Evolutionary conservation across 1,284 basidiomycete genomes (phyloP).

Genomic region (Athelia psychrophila): DNA sequence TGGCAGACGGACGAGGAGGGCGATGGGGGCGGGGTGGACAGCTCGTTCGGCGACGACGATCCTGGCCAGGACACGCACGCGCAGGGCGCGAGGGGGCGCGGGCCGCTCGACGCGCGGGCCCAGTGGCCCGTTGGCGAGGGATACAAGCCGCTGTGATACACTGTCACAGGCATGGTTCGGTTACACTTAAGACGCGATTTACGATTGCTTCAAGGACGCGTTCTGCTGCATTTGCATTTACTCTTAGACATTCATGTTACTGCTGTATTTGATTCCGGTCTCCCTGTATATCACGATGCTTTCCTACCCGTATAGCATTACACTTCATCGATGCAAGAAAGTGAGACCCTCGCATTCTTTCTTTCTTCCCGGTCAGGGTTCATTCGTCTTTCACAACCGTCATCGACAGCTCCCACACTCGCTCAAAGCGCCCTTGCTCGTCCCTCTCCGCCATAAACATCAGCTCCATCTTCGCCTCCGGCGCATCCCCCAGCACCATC

Average conservation of each 20-base stretch:
- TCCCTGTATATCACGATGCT: background rate
- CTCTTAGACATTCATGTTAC: background rate
- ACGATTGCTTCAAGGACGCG: too few species aligned
- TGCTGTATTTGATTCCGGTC: background rate
- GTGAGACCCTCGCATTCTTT: too few species aligned
- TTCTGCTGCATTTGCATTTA: background rate
- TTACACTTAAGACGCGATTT: background rate
- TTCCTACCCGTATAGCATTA: too few species aligned
- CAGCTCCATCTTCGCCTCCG: too few species aligned
- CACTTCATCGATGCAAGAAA: too few species aligned
- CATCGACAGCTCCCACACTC: too few species aligned
- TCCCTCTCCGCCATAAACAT: too few species aligned
- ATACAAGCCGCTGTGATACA: slow-evolving; percentile 45
- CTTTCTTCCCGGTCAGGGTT: too few species aligned
- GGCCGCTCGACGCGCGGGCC: slow-evolving; percentile 41
- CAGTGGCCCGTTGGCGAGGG: slow-evolving; percentile 63
- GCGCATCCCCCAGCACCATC: too few species aligned
- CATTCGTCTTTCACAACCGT: too few species aligned
- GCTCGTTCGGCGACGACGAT: background rate
- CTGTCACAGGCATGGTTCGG: background rate
- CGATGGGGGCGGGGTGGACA: slow-evolving; percentile 13
- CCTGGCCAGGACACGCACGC: slow-evolving; percentile 12
- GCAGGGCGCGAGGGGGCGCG: slow-evolving; percentile 7
- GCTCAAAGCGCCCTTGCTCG: too few species aligned
- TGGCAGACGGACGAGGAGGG: slow-evolving; percentile 10